Percentiles rank a stretch among this genome's conserved stretches.
These are phyloP conservation scores for Trapa bicornis DNA, from an alignment of 345 rosid species.

Conservation along the genomic window DNA sequence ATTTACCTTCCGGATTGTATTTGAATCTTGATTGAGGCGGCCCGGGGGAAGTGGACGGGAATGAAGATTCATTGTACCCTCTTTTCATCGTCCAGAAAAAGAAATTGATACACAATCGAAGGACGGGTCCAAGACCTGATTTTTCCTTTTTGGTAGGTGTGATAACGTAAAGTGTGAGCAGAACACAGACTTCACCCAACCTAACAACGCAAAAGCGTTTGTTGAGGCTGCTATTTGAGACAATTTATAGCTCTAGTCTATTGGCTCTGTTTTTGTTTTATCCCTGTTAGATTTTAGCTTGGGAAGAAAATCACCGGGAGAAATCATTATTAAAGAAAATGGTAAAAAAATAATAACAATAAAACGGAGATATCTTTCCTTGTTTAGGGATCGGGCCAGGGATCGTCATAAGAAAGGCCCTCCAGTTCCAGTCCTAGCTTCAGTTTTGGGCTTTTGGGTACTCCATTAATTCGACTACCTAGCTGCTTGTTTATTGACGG, in stretches of 20 bases:
- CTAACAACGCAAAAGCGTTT: background rate
- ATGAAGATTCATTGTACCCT: constrained; percentile 46
- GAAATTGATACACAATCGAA: background rate
- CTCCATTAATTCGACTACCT: background rate
- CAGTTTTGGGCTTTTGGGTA: background rate
- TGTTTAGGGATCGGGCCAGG: background rate
- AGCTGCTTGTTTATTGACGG: too few species aligned
- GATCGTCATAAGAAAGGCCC: background rate
- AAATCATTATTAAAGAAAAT: too few species aligned
- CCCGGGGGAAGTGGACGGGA: constrained; percentile 42
- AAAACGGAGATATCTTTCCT: too few species aligned
- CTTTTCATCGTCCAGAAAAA: constrained; percentile 46
- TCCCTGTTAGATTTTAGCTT: background rate
- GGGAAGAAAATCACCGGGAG: too few species aligned
- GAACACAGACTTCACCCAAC: background rate
- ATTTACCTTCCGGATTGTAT: constrained; percentile 55
- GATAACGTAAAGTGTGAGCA: background rate
- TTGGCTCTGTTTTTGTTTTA: background rate
- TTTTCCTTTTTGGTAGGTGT: background rate
- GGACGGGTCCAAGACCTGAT: background rate
- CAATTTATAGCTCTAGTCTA: background rate
- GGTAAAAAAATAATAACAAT: background rate
- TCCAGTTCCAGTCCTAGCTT: background rate
- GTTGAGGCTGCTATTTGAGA: background rate
- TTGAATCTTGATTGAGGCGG: constrained; percentile 57